Evolutionary conservation across 768 basidiomycete species (phyloP), one percentile per base, ranked within the genome.

Genomic region (Cytidiella melzeri): DNA sequence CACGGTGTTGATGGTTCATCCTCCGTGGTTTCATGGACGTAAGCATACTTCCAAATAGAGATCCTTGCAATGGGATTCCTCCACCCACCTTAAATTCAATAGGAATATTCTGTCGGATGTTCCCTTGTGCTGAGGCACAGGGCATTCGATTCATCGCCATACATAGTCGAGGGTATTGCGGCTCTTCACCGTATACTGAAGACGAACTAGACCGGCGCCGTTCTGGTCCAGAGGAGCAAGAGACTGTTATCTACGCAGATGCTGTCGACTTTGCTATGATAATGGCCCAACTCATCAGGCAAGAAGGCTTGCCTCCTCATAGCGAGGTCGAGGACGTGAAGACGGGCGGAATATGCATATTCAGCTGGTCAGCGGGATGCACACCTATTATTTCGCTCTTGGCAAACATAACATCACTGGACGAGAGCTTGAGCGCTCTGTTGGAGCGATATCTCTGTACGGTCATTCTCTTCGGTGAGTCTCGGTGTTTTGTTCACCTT

Each of bases 81-180:
- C n/a, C n/a, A n/a, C n/a, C n/a, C n/a, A n/a, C n/a, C n/a, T n/a
- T n/a, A n/a, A n/a, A n/a, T n/a, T n/a, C n/a, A n/a, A 34, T 27
- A 63, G 62, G 43, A 3, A 56, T 54, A 2, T 64, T 58, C 54
- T 42, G 36, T 6, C 54, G 46, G 5, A 54, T 64, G 36, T n/a
- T 62, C 30, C 56, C 57, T 3, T 37, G 57, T 25, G 58, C 62
- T 1, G 36, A 48, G 1, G 6, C 43, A 9, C 27, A 52, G 39
- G 55, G 58, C 23, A 37, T 63, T 2, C 61, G 65, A 11, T 38
- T 65, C 45, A 54, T 67, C 18, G 40, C 53, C 12, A 30, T 64
- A 2, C 64, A 59, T 45, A 43, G 56, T 34, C 62, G 65, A 13
- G 65, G 61, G 52, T 67, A 62, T 27, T 59, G 57, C 0, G 58